Conservation (phyloP, 192 early-diverging fungal genomes). For the Phycomyces blakesleeanus region DNA sequence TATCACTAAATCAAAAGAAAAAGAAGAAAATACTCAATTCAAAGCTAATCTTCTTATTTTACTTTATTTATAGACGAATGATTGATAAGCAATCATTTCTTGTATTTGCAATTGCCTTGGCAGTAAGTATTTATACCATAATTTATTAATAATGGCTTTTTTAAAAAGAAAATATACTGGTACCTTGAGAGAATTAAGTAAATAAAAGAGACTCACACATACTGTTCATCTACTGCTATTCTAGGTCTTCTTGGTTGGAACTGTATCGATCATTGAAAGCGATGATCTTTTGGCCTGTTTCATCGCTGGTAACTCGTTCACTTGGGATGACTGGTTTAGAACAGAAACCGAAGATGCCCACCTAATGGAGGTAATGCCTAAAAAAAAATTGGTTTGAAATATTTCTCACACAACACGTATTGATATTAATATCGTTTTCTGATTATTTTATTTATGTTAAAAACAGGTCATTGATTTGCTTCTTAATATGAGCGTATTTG, state of each 20-base stretch:
- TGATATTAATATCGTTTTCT: too few relatives aligned
- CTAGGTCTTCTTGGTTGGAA: conserved; percentile 57
- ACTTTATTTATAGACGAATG: conserved; percentile 34
- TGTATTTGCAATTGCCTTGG: conserved; percentile 75
- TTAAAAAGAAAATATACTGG: too few relatives aligned
- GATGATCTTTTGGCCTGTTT: conserved; percentile 75
- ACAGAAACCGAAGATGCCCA: conserved; percentile 71
- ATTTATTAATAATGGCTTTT: not conserved
- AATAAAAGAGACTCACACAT: too few relatives aligned
- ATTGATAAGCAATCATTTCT: conserved; percentile 88
- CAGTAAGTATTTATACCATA: conserved; percentile 31
- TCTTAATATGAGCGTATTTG: conserved; percentile 79
- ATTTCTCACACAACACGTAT: too few relatives aligned
- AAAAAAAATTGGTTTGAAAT: too few relatives aligned
- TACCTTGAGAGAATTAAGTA: too few relatives aligned
- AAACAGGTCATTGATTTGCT: conserved; percentile 63
- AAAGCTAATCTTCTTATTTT: too few relatives aligned
- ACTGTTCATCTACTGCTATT: not conserved
- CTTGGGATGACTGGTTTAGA: conserved; percentile 91
- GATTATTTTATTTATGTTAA: too few relatives aligned
- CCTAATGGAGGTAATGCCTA: conserved; percentile 70
- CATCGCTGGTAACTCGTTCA: conserved; percentile 70
- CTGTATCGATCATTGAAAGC: conserved; percentile 63
- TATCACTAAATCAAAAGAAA: too few relatives aligned
- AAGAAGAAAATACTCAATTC: too few relatives aligned